Base-by-base conservation (phyloP, 257 asterid genomes). In the Lycium ferocissimum region DNA sequence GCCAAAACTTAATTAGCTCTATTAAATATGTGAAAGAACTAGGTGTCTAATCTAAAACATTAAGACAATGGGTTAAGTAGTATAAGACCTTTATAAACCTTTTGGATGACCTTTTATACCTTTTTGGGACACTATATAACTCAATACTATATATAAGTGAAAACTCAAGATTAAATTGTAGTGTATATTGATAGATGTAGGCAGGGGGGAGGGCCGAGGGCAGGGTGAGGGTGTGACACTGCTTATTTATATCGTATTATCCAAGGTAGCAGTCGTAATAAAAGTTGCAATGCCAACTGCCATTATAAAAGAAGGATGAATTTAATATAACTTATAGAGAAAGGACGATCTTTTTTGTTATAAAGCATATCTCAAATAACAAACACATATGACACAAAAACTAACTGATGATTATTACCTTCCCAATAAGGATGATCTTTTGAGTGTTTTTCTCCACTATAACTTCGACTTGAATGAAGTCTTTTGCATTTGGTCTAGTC, bases 371-470 rank as follows among this genome's bases (percentile, higher is more conserved):
- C 0, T 76, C 15, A 53, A 76, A 51, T 15, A 76, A 76, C 65
- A 76, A 76, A 76, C 22, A 53, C 82, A 53, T 20, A 51, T 51
- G 47, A 76, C 1, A 49, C 9, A 51, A 0, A 82, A 67, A 61
- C 57, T 61, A 17, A 81, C 56, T 59, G 38, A 63, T 26, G 5
- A 9, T 51, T 11, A 81, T 83, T 91, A 93, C 98, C 98, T 95
- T 96, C 83, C 98, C 99, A 51, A 96, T 93, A 83, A 96, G 98
- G 91, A 96, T 95, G 89, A 91, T 92, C 89, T 95, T 96, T 86
- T 96, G 99, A 2, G 98, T 92, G 87, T 93, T 90, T 87, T 91
- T 96, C 94, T 96, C 99, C 86, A 94, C 98, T 69, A 96, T 95
- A 76, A 95, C 87, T 93, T 96, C 99, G 43, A 92, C 97, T 91